Evolutionary conservation across 1,284 basidiomycete species (phyloP).

Genomic region (Thecaphora frezii): DNA sequence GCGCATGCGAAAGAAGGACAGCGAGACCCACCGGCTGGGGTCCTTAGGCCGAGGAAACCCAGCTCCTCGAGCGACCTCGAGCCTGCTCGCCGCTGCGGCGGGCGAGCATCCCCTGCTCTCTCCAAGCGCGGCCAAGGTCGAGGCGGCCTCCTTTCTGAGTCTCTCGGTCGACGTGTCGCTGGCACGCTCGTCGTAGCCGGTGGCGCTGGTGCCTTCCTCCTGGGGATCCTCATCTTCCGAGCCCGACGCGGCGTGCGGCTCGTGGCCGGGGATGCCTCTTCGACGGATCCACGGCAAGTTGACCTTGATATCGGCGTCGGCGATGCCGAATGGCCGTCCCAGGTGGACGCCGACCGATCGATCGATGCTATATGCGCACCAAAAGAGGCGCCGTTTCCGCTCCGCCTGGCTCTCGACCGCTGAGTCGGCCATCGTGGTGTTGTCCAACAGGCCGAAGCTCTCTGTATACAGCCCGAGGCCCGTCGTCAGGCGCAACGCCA

Average conservation of each 20-base stretch:
- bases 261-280: too few relatives aligned
- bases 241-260: constrained; percentile 4
- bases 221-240: neutral
- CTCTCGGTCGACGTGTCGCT: constrained; percentile 26
- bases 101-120: constrained; percentile 1
- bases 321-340: constrained; percentile 33
- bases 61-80: neutral
- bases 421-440: neutral
- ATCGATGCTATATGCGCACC: constrained; percentile 38
- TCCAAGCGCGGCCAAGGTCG: constrained; percentile 27
- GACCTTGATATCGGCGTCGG: constrained; percentile 36
- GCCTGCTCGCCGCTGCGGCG: too few relatives aligned
- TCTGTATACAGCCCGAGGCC: constrained; percentile 35
- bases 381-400: constrained; percentile 32
- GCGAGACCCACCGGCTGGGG: constrained; percentile 33
- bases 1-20: constrained; percentile 39
- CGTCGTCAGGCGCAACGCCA: constrained; percentile 31
- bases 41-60: constrained; percentile 11
- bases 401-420: constrained; percentile 23
- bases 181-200: neutral
- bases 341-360: constrained; percentile 38
- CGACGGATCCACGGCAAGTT: constrained; percentile 29
- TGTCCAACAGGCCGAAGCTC: constrained; percentile 19
- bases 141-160: constrained; percentile 29
- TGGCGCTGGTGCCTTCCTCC: constrained; percentile 7